A percentile compares a stretch with the other conserved stretches of the same genome.
phyloP scores from a whole-genome alignment of 805 yeast species.

The Wilhelminamyces savonicus region DNA sequence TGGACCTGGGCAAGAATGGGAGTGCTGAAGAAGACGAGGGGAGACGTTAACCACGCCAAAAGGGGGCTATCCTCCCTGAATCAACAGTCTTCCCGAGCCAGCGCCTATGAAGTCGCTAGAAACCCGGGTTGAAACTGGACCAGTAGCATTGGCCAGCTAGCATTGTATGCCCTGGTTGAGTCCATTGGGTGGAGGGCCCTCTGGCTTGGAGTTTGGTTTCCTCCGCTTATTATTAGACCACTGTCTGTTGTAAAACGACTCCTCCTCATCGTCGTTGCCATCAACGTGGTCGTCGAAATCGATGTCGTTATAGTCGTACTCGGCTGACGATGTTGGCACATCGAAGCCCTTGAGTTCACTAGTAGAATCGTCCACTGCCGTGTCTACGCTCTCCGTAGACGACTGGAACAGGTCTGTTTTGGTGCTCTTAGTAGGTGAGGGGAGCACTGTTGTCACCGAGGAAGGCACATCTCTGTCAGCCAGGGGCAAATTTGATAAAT shows the following conservation, averaged over 20 bases:
- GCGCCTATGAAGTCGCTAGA: not conserved
- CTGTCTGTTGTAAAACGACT: conserved; percentile 9
- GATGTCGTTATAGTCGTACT: conserved; percentile 12
- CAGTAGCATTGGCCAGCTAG: not conserved
- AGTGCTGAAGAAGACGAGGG: too few species aligned
- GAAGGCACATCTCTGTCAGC: too few species aligned
- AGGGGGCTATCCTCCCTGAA: not conserved
- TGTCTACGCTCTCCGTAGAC: too few species aligned
- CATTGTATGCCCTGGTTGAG: not conserved
- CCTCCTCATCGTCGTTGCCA: conserved; percentile 13
- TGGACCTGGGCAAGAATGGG: too few species aligned
- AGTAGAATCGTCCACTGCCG: too few species aligned
- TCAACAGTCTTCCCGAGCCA: not conserved
- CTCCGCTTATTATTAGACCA: conserved; percentile 6
- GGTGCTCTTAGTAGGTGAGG: not conserved
- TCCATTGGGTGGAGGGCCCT: not conserved
- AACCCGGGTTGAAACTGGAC: not conserved
- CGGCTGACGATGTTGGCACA: too few species aligned
- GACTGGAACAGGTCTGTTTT: not conserved
- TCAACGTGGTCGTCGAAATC: conserved; percentile 11
- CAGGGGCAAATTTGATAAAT: conserved; percentile 7
- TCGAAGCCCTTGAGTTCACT: too few species aligned
- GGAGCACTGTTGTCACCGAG: too few species aligned
- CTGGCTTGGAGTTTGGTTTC: not conserved
- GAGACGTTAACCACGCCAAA: too few species aligned